Percentiles rank a stretch among this genome's conserved stretches.
phyloP scores from a whole-genome alignment of 2,329 filamentous ascomycete genomes.

The Pseudodiploospora longispora region DNA sequence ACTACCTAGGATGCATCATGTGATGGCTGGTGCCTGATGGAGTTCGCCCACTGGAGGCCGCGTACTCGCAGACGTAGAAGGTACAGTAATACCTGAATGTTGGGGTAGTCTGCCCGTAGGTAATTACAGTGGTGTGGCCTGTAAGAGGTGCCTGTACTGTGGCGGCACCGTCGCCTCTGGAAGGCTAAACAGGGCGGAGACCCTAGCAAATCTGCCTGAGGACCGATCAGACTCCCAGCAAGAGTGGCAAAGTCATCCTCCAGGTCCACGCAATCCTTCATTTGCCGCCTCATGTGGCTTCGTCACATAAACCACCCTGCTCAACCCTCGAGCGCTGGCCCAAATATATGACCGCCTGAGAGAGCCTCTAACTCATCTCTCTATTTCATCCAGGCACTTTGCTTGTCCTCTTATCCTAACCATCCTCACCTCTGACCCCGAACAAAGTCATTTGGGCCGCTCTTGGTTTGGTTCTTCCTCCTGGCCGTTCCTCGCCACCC shows the following conservation, averaged over 20 bases:
- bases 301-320: not conserved
- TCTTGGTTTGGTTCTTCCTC: not conserved
- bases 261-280: constrained; percentile 11
- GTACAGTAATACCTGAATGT: too few species aligned
- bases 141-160: too few species aligned
- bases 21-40: too few species aligned
- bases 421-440: too few species aligned
- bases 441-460: too few species aligned
- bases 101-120: too few species aligned
- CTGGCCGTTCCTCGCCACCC: not conserved
- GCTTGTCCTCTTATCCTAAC: not conserved
- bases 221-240: not conserved
- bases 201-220: not conserved
- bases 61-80: not conserved
- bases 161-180: too few species aligned
- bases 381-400: not conserved
- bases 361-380: not conserved
- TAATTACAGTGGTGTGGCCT: too few species aligned
- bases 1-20: too few species aligned
- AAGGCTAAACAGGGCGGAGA: too few species aligned
- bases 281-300: constrained; percentile 2
- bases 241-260: constrained; percentile 10
- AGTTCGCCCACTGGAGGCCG: not conserved
- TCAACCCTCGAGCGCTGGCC: too few species aligned
- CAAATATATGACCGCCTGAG: not conserved